phyloP scores from a whole-genome alignment of 169 alveolate species.

The Plasmodium ovale region DNA sequence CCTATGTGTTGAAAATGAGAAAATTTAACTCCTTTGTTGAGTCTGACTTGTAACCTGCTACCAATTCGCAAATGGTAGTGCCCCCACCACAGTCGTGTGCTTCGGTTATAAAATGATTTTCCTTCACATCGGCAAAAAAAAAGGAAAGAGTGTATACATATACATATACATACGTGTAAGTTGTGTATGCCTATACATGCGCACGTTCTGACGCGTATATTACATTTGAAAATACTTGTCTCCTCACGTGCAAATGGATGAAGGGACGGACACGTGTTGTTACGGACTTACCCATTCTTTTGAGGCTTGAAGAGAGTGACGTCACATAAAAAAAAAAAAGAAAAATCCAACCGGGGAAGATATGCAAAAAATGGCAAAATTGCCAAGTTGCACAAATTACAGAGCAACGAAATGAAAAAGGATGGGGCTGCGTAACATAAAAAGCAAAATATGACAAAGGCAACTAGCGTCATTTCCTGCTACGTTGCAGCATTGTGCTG shows the following conservation, averaged over 20 bases:
- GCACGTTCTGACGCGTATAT: neutral
- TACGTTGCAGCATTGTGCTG: no score
- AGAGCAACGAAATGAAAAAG: no score
- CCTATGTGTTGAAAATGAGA: slow-evolving; percentile 69
- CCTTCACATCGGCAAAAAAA: no score
- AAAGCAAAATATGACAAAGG: no score
- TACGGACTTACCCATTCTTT: neutral
- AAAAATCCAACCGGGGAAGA: no score
- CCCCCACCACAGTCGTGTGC: slow-evolving; percentile 72
- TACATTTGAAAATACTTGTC: no score
- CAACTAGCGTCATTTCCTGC: no score
- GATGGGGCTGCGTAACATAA: no score
- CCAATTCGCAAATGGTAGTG: slow-evolving; percentile 67
- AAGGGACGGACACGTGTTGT: no score
- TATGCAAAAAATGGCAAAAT: neutral
- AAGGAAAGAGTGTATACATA: neutral
- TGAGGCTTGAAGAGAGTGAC: neutral
- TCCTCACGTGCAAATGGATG: no score
- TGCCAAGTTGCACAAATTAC: no score
- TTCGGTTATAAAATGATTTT: slow-evolving; percentile 52
- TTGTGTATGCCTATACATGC: neutral
- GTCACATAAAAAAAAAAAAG: no score
- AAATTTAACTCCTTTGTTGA: slow-evolving; percentile 65
- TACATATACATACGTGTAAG: neutral
- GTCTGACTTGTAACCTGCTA: slow-evolving; percentile 47